phyloP scores from a whole-genome alignment of 805 yeast genomes.

The Barnettozyma populi region DNA sequence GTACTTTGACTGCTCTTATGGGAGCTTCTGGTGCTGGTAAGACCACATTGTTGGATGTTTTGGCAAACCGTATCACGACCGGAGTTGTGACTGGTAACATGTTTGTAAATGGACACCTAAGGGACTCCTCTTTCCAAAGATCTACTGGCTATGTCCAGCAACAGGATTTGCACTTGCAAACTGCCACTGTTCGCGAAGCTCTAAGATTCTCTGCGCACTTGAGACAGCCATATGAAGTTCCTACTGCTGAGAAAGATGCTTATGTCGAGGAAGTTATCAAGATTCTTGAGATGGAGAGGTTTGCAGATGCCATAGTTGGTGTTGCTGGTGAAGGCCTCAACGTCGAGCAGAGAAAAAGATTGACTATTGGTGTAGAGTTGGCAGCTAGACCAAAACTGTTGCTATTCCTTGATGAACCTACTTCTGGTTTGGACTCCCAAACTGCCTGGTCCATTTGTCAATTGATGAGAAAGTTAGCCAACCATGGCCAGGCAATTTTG shows the following conservation, averaged over 20 bases:
- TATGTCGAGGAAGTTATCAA: slow-evolving; percentile 64
- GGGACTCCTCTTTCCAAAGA: slow-evolving; percentile 57
- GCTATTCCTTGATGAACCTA: slow-evolving; percentile 61
- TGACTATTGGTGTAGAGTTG: slow-evolving; percentile 64
- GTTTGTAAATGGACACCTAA: slow-evolving; percentile 57
- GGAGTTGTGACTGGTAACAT: slow-evolving; percentile 68
- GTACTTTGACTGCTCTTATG: slow-evolving; percentile 73
- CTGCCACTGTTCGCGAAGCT: slow-evolving; percentile 70
- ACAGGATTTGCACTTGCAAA: slow-evolving; percentile 63
- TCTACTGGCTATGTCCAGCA: slow-evolving; percentile 61
- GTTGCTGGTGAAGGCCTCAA: slow-evolving; percentile 66
- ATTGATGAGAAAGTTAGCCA: slow-evolving; percentile 53
- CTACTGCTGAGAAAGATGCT: slow-evolving; percentile 50
- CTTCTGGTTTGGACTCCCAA: slow-evolving; percentile 65
- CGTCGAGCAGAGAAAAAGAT: slow-evolving; percentile 60
- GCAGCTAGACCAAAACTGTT: slow-evolving; percentile 60
- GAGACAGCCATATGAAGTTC: slow-evolving; percentile 53
- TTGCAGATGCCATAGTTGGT: slow-evolving; percentile 72
- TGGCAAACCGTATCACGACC: slow-evolving; percentile 66
- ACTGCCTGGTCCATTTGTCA: slow-evolving; percentile 64
- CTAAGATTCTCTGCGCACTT: slow-evolving; percentile 59
- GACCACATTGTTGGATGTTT: slow-evolving; percentile 65
- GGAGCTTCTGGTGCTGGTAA: slow-evolving; percentile 83
- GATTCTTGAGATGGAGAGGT: slow-evolving; percentile 55
- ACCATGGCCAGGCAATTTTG: slow-evolving; percentile 58